Evolutionary conservation across 345 rosid species (phyloP).

Genomic region (Citropsis articulata): DNA sequence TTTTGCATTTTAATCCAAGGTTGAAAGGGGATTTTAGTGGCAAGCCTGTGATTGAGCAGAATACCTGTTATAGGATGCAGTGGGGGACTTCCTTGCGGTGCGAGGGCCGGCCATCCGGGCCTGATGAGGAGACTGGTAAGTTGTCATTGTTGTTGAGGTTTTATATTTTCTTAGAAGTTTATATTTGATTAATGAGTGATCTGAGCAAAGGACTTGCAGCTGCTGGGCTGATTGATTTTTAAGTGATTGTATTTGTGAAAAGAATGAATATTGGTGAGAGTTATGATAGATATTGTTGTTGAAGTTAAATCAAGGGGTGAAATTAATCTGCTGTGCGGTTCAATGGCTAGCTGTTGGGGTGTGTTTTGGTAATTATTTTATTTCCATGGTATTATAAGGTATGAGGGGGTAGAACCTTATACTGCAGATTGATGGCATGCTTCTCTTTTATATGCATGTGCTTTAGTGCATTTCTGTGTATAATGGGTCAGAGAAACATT

Average conservation of each 20-base stretch:
- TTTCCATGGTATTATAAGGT: not conserved
- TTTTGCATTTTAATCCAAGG: conserved; percentile 89
- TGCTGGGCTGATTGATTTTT: not conserved
- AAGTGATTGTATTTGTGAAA: not conserved
- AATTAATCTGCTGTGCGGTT: not conserved
- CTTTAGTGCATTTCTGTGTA: not conserved
- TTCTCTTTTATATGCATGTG: not conserved
- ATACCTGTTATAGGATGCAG: conserved; percentile 92
- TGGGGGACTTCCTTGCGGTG: conserved; percentile 88
- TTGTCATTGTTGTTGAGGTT: not conserved
- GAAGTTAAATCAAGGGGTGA: not conserved
- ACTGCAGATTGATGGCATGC: not conserved
- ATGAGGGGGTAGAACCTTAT: not conserved
- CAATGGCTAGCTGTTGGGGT: not conserved
- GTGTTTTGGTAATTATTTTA: not conserved
- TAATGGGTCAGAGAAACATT: too few relatives aligned
- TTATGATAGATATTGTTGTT: not conserved
- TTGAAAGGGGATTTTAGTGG: conserved; percentile 88
- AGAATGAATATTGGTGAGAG: not conserved
- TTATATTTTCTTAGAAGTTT: not conserved
- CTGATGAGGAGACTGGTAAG: conserved; percentile 83
- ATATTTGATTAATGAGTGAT: not conserved
- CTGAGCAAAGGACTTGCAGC: not conserved
- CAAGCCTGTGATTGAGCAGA: conserved; percentile 87
- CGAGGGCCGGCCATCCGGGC: conserved; percentile 76